Evolutionary conservation across 495 filamentous ascomycete species (phyloP).

Genomic region (Aspergillus diversus): DNA sequence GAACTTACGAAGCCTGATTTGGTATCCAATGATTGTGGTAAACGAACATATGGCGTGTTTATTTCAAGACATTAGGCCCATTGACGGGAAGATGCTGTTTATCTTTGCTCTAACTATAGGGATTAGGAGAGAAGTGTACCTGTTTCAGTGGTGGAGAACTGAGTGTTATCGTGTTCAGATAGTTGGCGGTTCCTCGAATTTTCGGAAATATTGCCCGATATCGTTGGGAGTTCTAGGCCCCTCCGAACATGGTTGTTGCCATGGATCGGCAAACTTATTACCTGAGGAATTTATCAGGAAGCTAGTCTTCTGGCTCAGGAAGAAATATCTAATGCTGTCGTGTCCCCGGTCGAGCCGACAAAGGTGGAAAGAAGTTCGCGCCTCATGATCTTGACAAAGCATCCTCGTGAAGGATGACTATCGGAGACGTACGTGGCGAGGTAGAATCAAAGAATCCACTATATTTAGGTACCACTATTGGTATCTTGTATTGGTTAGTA

Average conservation of each 20-base stretch:
- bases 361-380: background rate
- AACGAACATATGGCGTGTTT: constrained; percentile 5
- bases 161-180: background rate
- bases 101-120: background rate
- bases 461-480: background rate
- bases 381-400: background rate
- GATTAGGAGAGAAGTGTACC: background rate
- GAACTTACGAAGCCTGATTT: constrained; percentile 7
- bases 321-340: constrained; percentile 1
- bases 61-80: background rate
- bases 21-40: constrained; percentile 14
- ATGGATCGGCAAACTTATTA: constrained; percentile 8
- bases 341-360: constrained; percentile 3
- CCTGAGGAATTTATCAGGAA: constrained; percentile 1
- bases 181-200: background rate
- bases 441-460: background rate
- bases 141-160: background rate
- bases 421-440: background rate
- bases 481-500: background rate
- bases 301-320: background rate
- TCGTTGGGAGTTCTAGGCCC: constrained; percentile 14
- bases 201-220: constrained; percentile 1
- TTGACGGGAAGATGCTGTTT: background rate
- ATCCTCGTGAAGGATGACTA: background rate
- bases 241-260: background rate